Evolutionary conservation across 2,329 filamentous ascomycete genomes (phyloP), one percentile per base, ranked within the genome.

Genomic region (Fusarium robinianum): DNA sequence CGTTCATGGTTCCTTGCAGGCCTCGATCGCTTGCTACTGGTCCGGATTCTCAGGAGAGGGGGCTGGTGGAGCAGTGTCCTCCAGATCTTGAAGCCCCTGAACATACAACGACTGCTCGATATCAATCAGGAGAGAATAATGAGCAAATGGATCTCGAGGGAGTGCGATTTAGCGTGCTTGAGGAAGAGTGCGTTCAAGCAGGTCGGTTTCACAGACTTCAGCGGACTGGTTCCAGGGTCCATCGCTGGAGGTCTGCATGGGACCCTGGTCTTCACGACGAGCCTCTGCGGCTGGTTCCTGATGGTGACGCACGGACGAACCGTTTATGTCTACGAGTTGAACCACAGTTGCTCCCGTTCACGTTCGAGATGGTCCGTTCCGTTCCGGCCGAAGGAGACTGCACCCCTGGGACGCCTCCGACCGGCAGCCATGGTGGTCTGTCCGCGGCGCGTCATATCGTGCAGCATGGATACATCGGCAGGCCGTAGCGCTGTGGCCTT

Each of bases 381-480:
- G 55, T 36, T 54, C 24, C 55, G 51, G 18, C 61, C 51, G 18
- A 54, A 55, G 31, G 46, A 59, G 35, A 46, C 51, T 16, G 49
- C 53, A 44, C 31, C 52, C 4, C 14, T 47, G 53, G 67, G 44
- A 53, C 57, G 56, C 38, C 78, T 41, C 50, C 67, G 29, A 3
- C 76, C 75, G 2, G 62, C 81, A 11, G 73, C 79, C 2, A 76
- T 68, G 26, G 73, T 87, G 8, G 60, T 74, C 10, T 85, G 82
- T 54, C 80, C 80, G 9, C 69, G 72, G 11, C 68, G 74, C 30
- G 76, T 85, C 3, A 61, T 87, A 5, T 74, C 76, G 3, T 78
- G 81, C 55, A 80, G 79, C 49, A 83, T 87, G 74, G 81, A 86
- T 60, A 80, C 79, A 0, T 82, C 77, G 5, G 74, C 72, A 3